Evolutionary conservation across 768 basidiomycete species (phyloP), one percentile per base, ranked within the genome.

Genomic region (Leucosporidium creatinivorum): DNA sequence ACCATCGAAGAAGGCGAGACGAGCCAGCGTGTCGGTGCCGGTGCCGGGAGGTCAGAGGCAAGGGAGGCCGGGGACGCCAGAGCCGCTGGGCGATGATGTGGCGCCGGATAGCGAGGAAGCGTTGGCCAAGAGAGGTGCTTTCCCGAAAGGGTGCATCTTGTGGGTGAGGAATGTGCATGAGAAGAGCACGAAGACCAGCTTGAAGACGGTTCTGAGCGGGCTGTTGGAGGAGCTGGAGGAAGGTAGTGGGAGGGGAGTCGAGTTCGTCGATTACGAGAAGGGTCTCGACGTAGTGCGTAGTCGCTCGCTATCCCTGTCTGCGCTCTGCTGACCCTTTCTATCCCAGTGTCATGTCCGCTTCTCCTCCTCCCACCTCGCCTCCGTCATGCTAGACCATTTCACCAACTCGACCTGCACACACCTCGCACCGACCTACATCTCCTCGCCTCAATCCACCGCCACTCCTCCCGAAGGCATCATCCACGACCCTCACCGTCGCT

Each of bases 261-360:
- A 70, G 39, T 70, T 58, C 55, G 69, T 67, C 30, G 69, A 70
- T 47, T 70, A 61, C 26, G 69, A 70, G 55, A 70, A 70, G 56
- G 69, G 69, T 4, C 36, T 61, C 6, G 59, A 58, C 4, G 56
- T 50, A 7, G 69, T 70, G 26, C 30, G 69, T 55, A 12, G 0
- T 2, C 6, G 9, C 19, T 47, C 23, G 28, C 18, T 15, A 12
- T 25, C 54, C 10, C 13, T 17, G 21, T 25, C 30, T 23, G 25
- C 4, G 6, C 6, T 23, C 9, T 51, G 50, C 47, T 44, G 23
- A 5, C 4, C 18, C 12, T 31, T n/a, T 18, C 1, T 9, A 8
- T 23, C 2, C 7, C 58, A 70, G 69, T 67, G 69, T 52, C 60
- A 70, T 52, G 39, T 70, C 30, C 65, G 69, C n/a, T 67, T 64